Evolutionary conservation across 1,284 basidiomycete genomes (phyloP).

Genomic region (Omphalotus olearius): DNA sequence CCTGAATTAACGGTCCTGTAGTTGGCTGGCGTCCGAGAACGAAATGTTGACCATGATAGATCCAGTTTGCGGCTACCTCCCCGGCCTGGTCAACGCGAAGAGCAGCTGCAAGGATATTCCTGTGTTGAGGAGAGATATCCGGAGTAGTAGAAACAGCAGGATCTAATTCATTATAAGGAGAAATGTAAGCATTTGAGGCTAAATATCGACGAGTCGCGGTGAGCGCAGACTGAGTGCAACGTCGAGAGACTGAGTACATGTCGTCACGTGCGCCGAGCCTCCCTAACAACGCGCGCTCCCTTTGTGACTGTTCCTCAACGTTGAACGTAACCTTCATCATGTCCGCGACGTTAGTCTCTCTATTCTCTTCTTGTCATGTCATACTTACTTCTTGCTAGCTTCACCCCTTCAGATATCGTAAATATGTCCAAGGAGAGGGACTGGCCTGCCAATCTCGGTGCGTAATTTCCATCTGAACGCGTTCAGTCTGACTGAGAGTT

Average conservation of each 20-base stretch:
- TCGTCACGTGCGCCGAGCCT: no score
- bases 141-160: conserved; percentile 30
- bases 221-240: no score
- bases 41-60: conserved; percentile 82
- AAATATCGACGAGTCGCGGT: conserved; percentile 6
- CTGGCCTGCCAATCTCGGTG: conserved; percentile 63
- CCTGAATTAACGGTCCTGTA: conserved; percentile 75
- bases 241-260: no score
- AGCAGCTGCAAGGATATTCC: conserved; percentile 52
- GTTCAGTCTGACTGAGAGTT: not conserved
- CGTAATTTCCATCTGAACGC: conserved; percentile 17
- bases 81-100: conserved; percentile 91
- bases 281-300: no score
- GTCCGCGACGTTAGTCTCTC: conserved; percentile 13
- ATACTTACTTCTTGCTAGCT: conserved; percentile 32
- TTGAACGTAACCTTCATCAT: conserved; percentile 8
- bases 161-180: conserved; percentile 8
- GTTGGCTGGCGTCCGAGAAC: conserved; percentile 61
- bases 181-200: conserved; percentile 17
- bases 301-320: not conserved
- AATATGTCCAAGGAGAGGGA: conserved; percentile 64
- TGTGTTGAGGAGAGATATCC: conserved; percentile 43
- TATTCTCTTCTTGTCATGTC: not conserved
- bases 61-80: conserved; percentile 91
- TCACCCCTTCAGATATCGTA: conserved; percentile 49